A percentile compares a stretch with the other conserved stretches of the same genome.
Conservation (phyloP, 2,329 filamentous ascomycete species). For the Triangularia setosa region DNA sequence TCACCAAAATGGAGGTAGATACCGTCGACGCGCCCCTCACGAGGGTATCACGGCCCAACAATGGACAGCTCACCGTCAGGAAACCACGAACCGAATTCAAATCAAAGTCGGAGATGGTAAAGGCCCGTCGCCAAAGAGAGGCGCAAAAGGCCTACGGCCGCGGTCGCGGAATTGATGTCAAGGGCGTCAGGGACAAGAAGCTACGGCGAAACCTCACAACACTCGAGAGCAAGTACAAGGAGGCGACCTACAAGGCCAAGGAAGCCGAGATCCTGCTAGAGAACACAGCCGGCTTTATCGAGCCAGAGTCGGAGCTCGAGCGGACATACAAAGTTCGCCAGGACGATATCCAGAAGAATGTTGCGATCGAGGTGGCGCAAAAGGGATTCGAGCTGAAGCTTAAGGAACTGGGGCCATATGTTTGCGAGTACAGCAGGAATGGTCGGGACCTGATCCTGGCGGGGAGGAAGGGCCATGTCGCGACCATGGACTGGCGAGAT, state of each 20-base stretch:
- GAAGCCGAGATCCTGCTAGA: slow-evolving; percentile 94
- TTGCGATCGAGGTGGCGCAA: slow-evolving; percentile 80
- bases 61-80: slow-evolving; percentile 51
- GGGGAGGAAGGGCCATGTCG: slow-evolving; percentile 89
- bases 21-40: slow-evolving; percentile 32
- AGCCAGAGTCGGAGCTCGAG: slow-evolving; percentile 84
- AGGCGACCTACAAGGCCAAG: slow-evolving; percentile 78
- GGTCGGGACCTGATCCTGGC: slow-evolving; percentile 81
- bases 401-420: slow-evolving; percentile 78
- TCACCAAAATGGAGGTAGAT: slow-evolving; percentile 23
- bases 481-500: slow-evolving; percentile 93
- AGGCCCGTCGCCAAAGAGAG: slow-evolving; percentile 50
- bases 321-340: slow-evolving; percentile 90
- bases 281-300: slow-evolving; percentile 78
- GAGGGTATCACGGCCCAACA: slow-evolving; percentile 36
- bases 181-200: slow-evolving; percentile 82
- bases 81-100: slow-evolving; percentile 49
- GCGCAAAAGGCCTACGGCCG: slow-evolving; percentile 80
- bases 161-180: slow-evolving; percentile 69
- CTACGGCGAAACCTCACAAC: slow-evolving; percentile 72
- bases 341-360: slow-evolving; percentile 71
- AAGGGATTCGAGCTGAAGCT: slow-evolving; percentile 90
- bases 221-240: slow-evolving; percentile 78
- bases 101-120: slow-evolving; percentile 48
- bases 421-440: slow-evolving; percentile 84